Evolutionary conservation across 2,329 filamentous ascomycete species (phyloP).

Genomic region (Ascochyta lentis): DNA sequence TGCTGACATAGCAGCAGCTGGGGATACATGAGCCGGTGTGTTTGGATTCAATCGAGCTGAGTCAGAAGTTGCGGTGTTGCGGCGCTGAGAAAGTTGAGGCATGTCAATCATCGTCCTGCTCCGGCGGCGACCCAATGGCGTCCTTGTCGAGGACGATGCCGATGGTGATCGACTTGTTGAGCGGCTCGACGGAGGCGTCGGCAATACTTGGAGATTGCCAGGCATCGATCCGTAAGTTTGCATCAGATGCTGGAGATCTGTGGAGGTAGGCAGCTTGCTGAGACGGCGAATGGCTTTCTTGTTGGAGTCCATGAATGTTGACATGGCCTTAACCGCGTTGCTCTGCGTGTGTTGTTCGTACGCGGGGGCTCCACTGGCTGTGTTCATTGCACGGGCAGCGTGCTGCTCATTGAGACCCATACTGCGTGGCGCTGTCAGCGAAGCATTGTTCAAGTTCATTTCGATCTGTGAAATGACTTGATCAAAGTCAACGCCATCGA

Average conservation of each 20-base stretch:
- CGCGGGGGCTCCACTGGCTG: constrained; percentile 45
- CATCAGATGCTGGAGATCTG: constrained; percentile 27
- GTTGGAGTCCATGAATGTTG: constrained; percentile 34
- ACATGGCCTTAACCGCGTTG: constrained; percentile 55
- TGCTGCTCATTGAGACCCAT: constrained; percentile 54
- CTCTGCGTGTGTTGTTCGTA: constrained; percentile 54
- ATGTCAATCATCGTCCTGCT: constrained; percentile 1
- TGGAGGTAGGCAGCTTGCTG: constrained; percentile 26
- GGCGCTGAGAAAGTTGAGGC: background rate
- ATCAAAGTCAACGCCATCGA: constrained; percentile 54
- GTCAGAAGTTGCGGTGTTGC: constrained; percentile 7
- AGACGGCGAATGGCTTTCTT: constrained; percentile 30
- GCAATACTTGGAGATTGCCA: constrained; percentile 4
- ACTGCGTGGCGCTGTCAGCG: constrained; percentile 22
- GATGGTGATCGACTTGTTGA: constrained; percentile 23
- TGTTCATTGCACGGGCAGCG: constrained; percentile 45
- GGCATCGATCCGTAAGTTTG: constrained; percentile 20
- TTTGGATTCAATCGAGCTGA: constrained; percentile 4
- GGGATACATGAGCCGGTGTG: constrained; percentile 16
- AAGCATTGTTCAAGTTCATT: constrained; percentile 36
- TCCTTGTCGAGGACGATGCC: background rate
- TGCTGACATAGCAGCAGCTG: constrained; percentile 24
- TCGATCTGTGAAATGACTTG: constrained; percentile 55
- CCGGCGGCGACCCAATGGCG: background rate
- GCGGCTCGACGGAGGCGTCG: constrained; percentile 28